phyloP scores from a whole-genome alignment of 106 monocot genomes.

The Narthecium ossifragum region DNA sequence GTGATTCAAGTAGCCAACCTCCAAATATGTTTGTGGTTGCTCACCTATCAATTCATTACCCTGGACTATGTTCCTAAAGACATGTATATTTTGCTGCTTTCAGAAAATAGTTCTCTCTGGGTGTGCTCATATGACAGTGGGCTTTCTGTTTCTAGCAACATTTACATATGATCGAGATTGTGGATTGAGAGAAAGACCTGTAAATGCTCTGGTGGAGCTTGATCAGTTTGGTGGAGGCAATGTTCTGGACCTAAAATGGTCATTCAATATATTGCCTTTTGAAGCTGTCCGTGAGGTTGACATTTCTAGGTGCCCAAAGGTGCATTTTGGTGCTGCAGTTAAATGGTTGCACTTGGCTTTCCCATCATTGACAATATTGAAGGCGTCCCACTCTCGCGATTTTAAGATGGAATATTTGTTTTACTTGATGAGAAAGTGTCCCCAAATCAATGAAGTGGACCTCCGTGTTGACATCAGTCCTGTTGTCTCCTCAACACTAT shows the following conservation, averaged over 20 bases:
- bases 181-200: constrained; percentile 13
- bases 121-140: constrained; percentile 41
- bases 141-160: constrained; percentile 35
- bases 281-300: constrained; percentile 41
- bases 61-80: too few relatives aligned
- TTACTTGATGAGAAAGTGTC: constrained; percentile 40
- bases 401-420: constrained; percentile 44
- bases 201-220: constrained; percentile 17
- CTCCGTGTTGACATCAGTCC: constrained; percentile 53
- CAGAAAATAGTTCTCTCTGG: constrained; percentile 63
- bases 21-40: too few relatives aligned
- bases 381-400: constrained; percentile 32
- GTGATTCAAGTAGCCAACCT: too few relatives aligned
- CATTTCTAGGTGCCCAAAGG: constrained; percentile 53
- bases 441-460: constrained; percentile 51
- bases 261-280: constrained; percentile 24
- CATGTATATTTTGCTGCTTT: neutral
- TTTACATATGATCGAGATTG: constrained; percentile 30
- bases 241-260: constrained; percentile 12
- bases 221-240: constrained; percentile 10
- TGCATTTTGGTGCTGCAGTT: constrained; percentile 29
- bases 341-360: constrained; percentile 39
- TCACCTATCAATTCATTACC: too few relatives aligned
- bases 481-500: constrained; percentile 16
- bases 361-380: constrained; percentile 46